Evolutionary conservation across 2,329 filamentous ascomycete genomes (phyloP).

Genomic region (Xylaria multiplex): DNA sequence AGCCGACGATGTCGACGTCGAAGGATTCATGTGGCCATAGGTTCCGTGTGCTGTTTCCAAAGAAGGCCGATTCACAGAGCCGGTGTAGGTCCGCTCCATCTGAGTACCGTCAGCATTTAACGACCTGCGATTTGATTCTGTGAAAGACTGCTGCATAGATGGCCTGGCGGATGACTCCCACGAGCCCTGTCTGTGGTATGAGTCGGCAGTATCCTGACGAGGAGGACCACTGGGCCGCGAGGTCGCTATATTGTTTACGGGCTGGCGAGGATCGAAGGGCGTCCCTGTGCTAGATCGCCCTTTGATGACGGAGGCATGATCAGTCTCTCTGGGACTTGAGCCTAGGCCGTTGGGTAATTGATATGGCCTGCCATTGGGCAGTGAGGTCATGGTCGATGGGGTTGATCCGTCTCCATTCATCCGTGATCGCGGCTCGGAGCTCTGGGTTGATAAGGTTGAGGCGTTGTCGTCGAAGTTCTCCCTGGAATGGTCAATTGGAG

Average conservation of each 20-base stretch:
- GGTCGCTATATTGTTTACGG: constrained; percentile 36
- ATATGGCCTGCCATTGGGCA: constrained; percentile 65
- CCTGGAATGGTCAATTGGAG: constrained; percentile 54
- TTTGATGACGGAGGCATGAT: constrained; percentile 8
- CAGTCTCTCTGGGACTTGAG: constrained; percentile 46
- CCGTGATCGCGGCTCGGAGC: constrained; percentile 58
- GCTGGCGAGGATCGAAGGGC: constrained; percentile 22
- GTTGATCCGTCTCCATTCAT: constrained; percentile 56
- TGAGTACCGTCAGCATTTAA: constrained; percentile 44
- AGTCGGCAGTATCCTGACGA: constrained; percentile 48
- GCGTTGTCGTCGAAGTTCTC: constrained; percentile 64
- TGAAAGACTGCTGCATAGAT: constrained; percentile 48
- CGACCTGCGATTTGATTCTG: constrained; percentile 49
- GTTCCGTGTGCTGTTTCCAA: constrained; percentile 34
- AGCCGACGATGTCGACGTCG: constrained; percentile 42
- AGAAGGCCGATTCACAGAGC: constrained; percentile 33
- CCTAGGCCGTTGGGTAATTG: constrained; percentile 48
- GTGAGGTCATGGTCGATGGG: constrained; percentile 66
- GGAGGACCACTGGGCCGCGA: constrained; percentile 29
- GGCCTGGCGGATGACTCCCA: constrained; percentile 48
- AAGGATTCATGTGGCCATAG: constrained; percentile 39
- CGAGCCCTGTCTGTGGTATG: constrained; percentile 48
- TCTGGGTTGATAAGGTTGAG: constrained; percentile 63
- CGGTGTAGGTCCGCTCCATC: constrained; percentile 32
- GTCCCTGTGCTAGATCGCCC: constrained; percentile 20